Percentiles rank a stretch among this genome's conserved stretches.
Conservation (phyloP, 495 filamentous ascomycete species). For the Aspergillus campestris region DNA sequence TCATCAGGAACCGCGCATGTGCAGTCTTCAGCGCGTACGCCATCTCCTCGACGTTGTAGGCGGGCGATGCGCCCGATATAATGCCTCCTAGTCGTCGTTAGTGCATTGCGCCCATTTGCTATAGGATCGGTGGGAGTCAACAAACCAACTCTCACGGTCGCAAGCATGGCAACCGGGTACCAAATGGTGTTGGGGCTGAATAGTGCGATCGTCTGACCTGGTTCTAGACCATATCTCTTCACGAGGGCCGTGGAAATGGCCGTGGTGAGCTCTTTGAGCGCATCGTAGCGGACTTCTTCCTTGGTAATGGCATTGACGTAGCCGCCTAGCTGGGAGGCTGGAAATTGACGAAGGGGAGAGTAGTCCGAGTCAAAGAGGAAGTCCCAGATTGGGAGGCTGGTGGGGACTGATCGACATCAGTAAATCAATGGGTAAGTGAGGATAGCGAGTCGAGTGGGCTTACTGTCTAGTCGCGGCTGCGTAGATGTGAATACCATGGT, state of each 20-base stretch:
- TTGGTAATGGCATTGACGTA: conserved; percentile 49
- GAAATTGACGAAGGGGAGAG: conserved; percentile 31
- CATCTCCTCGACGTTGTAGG: conserved; percentile 56
- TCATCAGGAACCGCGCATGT: conserved; percentile 48
- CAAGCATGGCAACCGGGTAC: conserved; percentile 54
- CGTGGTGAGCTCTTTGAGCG: conserved; percentile 43
- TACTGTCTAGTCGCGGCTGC: too few species aligned
- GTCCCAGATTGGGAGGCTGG: conserved; percentile 46
- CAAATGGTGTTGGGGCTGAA: conserved; percentile 53
- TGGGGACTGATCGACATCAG: conserved; percentile 32
- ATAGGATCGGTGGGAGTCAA: background rate
- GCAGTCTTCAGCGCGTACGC: conserved; percentile 47
- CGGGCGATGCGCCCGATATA: conserved; percentile 49
- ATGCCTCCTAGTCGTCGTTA: conserved; percentile 27
- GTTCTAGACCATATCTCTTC: conserved; percentile 37
- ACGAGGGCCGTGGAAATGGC: conserved; percentile 49
- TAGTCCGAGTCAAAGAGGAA: conserved; percentile 50
- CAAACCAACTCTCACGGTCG: conserved; percentile 33
- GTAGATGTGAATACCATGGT: background rate
- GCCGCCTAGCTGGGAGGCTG: conserved; percentile 32
- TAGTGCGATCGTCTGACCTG: conserved; percentile 43
- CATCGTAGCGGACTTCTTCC: conserved; percentile 43
- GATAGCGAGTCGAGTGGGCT: too few species aligned
- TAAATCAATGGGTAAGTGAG: too few species aligned
- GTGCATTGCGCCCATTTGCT: background rate